Percentiles rank a stretch among this genome's conserved stretches.
Conservation (phyloP, 2,329 filamentous ascomycete species). For the Penicillium brasilianum region DNA sequence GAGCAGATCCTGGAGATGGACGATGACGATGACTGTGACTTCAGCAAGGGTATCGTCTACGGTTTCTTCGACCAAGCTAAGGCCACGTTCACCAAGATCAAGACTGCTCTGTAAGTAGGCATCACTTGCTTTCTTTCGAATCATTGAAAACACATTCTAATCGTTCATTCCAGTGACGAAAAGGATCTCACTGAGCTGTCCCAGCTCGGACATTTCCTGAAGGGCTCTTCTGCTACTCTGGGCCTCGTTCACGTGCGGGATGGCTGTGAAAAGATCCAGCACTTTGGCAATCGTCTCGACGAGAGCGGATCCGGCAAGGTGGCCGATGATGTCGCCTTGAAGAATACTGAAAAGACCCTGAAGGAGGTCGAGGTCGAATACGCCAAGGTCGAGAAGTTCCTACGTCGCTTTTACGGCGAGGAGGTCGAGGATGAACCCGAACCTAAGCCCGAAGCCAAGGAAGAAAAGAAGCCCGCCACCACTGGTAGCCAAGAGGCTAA, state of each 20-base stretch:
- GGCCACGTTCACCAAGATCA: constrained; percentile 84
- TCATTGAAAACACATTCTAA: neutral
- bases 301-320: constrained; percentile 72
- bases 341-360: constrained; percentile 72
- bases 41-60: constrained; percentile 85
- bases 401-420: constrained; percentile 73
- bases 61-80: constrained; percentile 93
- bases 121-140: no score
- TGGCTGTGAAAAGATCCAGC: constrained; percentile 94
- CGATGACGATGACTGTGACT: constrained; percentile 84
- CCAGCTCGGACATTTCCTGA: constrained; percentile 89
- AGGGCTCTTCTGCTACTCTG: constrained; percentile 93
- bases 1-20: constrained; percentile 99
- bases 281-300: constrained; percentile 83
- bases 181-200: constrained; percentile 77
- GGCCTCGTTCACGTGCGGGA: constrained; percentile 90
- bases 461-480: constrained; percentile 8
- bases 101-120: constrained; percentile 77
- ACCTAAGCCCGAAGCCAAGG: constrained; percentile 15
- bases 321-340: constrained; percentile 70
- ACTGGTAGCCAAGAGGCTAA: constrained; percentile 17
- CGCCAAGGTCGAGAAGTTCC: constrained; percentile 69
- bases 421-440: constrained; percentile 23
- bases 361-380: constrained; percentile 77
- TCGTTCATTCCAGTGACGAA: constrained; percentile 57